Evolutionary conservation across 148 eudicot genomes (phyloP).

Genomic region (Persicaria tinctoria): DNA sequence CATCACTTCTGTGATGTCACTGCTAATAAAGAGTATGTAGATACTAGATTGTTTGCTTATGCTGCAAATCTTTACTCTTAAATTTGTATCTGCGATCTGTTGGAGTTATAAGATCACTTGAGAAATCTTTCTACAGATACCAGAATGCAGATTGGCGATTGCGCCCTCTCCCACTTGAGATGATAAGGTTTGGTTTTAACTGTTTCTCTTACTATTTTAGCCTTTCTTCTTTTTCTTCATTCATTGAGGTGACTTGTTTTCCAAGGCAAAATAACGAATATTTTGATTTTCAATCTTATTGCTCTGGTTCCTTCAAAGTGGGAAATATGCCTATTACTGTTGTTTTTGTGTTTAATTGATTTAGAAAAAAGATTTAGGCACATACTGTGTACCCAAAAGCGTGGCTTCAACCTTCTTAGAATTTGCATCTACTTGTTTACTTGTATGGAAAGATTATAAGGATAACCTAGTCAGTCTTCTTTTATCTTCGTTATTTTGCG

Average conservation of each 20-base stretch:
- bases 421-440: neutral
- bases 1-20: slow-evolving; percentile 70
- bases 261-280: neutral
- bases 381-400: no score
- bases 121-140: slow-evolving; percentile 46
- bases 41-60: neutral
- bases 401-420: neutral
- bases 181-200: slow-evolving; percentile 65
- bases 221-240: neutral
- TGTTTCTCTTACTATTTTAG: slow-evolving; percentile 9
- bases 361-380: neutral
- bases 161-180: slow-evolving; percentile 88
- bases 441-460: neutral
- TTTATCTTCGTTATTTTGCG: neutral
- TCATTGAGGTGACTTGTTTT: neutral
- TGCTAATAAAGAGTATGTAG: slow-evolving; percentile 88
- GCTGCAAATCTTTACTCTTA: neutral
- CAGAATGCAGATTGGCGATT: slow-evolving; percentile 99
- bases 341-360: neutral
- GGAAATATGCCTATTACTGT: neutral
- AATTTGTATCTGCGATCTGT: neutral
- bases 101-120: neutral
- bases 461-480: neutral
- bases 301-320: neutral
- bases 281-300: neutral